phyloP scores from a whole-genome alignment of 192 early-diverging fungal species.

The Entomortierella beljakovae region DNA sequence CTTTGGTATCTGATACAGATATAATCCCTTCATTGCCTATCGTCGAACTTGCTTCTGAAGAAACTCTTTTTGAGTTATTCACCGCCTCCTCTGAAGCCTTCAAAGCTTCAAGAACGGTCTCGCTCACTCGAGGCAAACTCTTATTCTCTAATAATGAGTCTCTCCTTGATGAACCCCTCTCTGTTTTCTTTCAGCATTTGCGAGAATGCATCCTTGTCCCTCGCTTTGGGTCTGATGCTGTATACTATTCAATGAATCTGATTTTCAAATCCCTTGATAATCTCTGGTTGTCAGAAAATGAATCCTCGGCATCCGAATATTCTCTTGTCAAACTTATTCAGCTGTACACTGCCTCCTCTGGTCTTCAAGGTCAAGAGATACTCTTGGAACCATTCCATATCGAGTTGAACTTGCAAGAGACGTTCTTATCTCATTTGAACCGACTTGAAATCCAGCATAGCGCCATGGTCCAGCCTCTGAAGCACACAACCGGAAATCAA shows the following conservation, averaged over 20 bases:
- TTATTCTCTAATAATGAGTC: conserved; percentile 2
- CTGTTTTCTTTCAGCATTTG: conserved; percentile 10
- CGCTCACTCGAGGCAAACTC: neutral
- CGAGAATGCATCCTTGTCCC: conserved; percentile 1
- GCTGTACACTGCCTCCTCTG: neutral
- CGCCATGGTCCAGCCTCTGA: neutral
- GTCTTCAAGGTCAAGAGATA: neutral
- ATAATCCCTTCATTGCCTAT: conserved; percentile 7
- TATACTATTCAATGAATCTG: conserved; percentile 8
- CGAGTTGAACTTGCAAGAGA: conserved; percentile 17
- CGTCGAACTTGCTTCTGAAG: conserved; percentile 8
- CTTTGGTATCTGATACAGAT: conserved; percentile 1
- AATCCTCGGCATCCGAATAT: conserved; percentile 6
- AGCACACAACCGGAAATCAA: neutral
- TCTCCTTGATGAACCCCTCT: conserved; percentile 10
- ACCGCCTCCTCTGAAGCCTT: conserved; percentile 12
- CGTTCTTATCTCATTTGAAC: conserved; percentile 11
- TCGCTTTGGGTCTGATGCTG: conserved; percentile 6
- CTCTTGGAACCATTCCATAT: conserved; percentile 17
- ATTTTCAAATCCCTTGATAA: conserved; percentile 8
- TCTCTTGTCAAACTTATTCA: conserved; percentile 11
- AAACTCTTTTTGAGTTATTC: conserved; percentile 13
- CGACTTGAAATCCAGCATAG: neutral
- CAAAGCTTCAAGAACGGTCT: neutral
- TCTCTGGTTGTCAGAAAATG: conserved; percentile 14